Evolutionary conservation across 176 grass and related monocot genomes (phyloP).

Genomic region (Carex scoparia): DNA sequence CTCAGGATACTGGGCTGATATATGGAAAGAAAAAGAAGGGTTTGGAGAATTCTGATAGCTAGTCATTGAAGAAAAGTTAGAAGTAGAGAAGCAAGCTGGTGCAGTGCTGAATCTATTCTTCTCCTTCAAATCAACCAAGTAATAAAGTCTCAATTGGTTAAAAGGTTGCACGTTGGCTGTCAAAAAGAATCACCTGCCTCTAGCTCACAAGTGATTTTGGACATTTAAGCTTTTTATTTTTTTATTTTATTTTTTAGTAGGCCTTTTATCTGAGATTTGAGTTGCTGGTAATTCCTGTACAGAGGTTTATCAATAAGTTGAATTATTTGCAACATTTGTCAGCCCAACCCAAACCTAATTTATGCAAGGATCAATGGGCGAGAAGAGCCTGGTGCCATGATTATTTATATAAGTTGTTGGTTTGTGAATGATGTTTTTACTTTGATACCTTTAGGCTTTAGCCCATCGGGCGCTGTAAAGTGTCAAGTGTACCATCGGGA

Average conservation of each 20-base stretch:
- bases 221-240: background rate
- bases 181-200: background rate
- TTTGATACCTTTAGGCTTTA: background rate
- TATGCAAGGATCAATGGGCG: background rate
- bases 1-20: constrained; percentile 75
- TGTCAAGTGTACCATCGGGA: background rate
- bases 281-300: background rate
- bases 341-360: background rate
- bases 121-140: constrained; percentile 8
- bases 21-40: constrained; percentile 81
- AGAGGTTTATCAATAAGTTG: background rate
- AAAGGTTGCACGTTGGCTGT: background rate
- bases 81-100: background rate
- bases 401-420: background rate
- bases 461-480: background rate
- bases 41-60: constrained; percentile 37
- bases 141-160: background rate
- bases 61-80: constrained; percentile 11
- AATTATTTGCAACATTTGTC: background rate
- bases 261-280: background rate
- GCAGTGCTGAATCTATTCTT: constrained; percentile 4
- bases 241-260: background rate
- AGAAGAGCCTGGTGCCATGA: background rate
- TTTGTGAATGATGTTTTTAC: too few species aligned
- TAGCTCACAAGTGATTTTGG: background rate